Evolutionary conservation across 2,329 filamentous ascomycete genomes (phyloP), one percentile per base, ranked within the genome.

Genomic region (Pseudogymnoascus destructans): DNA sequence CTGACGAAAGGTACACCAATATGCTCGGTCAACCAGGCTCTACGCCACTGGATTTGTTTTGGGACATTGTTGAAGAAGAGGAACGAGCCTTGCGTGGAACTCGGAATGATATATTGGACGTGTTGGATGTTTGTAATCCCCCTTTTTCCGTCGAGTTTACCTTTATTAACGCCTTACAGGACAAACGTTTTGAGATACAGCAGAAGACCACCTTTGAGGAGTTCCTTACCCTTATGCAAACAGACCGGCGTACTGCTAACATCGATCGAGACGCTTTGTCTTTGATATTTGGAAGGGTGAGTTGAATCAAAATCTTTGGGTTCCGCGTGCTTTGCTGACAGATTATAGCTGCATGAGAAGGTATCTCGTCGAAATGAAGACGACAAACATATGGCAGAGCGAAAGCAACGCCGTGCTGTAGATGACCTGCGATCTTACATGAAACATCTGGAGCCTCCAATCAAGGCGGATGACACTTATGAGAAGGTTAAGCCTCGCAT

Each of bases 21-120:
- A 89, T 95, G 77, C 79, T 91, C 60, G 91, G 90, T 57, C 89
- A 95, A 68, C 73, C 80, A 60, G 91, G 92, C 59, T 95, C 91
- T 3, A 87, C 82, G 3, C 89, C 93, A 11, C 79, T 95, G 63
- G 90, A 97, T 67, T 77, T 98, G 5, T 97, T 98, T 74, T 96
- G 92, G 89, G 93, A 98, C 70, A 77, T 91, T 54, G 79, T 97
- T 23, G 93, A 97, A 70, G 90, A 95, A 70, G 90, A 97, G 70
- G 92, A 98, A 68, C 83, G 87, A 59, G 84, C 85, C n/a, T 76
- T 96, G 54, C 85, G 91, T 61, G 84, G 82, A 55, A 85, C 86
- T 55, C 80, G 89, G 61, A 95, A 93, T 68, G 84, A 90, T 68
- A 87, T 95, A 36, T 75, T 93, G 63, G 90, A 95, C 73, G 89